These are phyloP conservation scores for Helenozyma baotianmanensis DNA, from an alignment of 805 yeast genomes.

Conservation along the genomic window DNA sequence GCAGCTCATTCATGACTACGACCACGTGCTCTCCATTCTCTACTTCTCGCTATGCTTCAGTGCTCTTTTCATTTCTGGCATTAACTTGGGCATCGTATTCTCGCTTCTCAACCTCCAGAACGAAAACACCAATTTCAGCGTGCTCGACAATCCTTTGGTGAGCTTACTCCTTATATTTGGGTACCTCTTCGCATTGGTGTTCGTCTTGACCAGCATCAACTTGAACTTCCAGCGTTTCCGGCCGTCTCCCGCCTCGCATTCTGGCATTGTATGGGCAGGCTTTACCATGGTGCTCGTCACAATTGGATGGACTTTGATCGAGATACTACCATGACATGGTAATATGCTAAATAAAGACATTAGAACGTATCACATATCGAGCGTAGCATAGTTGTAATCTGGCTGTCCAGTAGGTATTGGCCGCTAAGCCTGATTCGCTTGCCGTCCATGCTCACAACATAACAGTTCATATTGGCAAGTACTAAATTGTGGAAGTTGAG, in stretches of 20 bases:
- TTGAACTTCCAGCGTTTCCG: constrained; percentile 28
- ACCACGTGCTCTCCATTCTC: constrained; percentile 31
- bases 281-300: constrained; percentile 20
- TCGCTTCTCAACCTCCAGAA: constrained; percentile 23
- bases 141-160: constrained; percentile 30
- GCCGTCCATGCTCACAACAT: neutral
- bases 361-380: neutral
- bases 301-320: constrained; percentile 15
- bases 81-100: constrained; percentile 37
- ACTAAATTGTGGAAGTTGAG: constrained; percentile 6
- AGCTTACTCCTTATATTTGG: constrained; percentile 29
- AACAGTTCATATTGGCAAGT: neutral
- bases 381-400: neutral
- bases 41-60: constrained; percentile 32
- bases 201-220: constrained; percentile 33
- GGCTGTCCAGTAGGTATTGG: neutral
- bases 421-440: neutral
- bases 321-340: neutral
- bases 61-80: constrained; percentile 35
- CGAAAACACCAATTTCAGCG: constrained; percentile 20
- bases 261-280: constrained; percentile 23
- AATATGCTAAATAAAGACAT: neutral
- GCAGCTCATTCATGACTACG: constrained; percentile 31
- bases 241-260: constrained; percentile 23
- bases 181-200: constrained; percentile 26